Conservation (phyloP, 257 asterid species). For the Nyctanthes arbortristis region DNA sequence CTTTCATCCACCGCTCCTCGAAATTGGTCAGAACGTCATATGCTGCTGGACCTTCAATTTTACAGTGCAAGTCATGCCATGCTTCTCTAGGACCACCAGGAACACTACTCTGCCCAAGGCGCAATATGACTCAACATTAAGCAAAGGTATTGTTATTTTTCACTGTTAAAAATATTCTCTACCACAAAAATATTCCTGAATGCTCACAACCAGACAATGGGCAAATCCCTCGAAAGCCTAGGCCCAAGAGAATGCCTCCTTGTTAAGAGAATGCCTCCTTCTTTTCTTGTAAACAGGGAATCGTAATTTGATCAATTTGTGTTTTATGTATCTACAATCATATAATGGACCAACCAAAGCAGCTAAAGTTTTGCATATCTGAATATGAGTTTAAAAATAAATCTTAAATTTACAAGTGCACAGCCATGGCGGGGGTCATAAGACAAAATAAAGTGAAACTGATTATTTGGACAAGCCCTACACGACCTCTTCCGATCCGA, state of each 20-base stretch:
- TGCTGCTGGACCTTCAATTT: slow-evolving; percentile 64
- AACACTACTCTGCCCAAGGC: background rate
- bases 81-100: slow-evolving; percentile 52
- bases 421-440: background rate
- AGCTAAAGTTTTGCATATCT: background rate
- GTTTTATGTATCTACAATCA: background rate
- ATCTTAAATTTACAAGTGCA: background rate
- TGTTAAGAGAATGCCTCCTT: background rate
- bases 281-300: background rate
- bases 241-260: background rate
- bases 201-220: background rate
- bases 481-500: background rate
- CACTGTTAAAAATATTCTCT: slow-evolving; percentile 33
- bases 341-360: background rate
- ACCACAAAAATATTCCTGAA: background rate
- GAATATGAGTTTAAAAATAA: background rate
- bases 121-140: background rate
- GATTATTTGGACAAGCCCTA: background rate
- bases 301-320: background rate
- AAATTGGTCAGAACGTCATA: slow-evolving; percentile 57
- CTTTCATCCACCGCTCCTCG: slow-evolving; percentile 63
- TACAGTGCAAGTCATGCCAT: slow-evolving; percentile 71
- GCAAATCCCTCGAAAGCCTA: background rate
- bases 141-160: slow-evolving; percentile 16
- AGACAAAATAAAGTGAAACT: background rate